Evolutionary conservation across 1,284 basidiomycete species (phyloP), one percentile per base, ranked within the genome.

Genomic region (Papiliotrema fonsecae): DNA sequence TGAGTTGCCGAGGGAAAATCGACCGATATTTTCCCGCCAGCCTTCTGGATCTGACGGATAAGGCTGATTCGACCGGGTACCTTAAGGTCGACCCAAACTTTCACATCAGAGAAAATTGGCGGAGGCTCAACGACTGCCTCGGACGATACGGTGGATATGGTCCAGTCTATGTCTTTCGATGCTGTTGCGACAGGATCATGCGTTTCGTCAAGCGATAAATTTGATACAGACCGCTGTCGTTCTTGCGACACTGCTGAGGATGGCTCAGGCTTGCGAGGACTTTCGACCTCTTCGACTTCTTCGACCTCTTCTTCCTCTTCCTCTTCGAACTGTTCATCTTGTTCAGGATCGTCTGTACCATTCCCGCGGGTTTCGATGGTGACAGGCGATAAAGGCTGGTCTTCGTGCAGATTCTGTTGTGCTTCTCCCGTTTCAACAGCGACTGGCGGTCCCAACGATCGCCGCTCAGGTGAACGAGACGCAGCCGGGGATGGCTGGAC

Each of bases 81-180:
- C 18, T 32, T 31, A 13, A 31, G 40, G 37, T 54, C 52, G 3
- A 54, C 40, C 49, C 49, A 51, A 21, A 54, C 43, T 21, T 49
- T 30, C n/a, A 32, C 21, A 10, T 45, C 52, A 9, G 25, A 22
- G 45, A 54, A 47, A 4, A 54, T n/a, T 1, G 16, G 32, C 9
- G 37, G 36, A 5, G 42, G 25, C 19, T 52, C 42, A 6, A 27
- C 26, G 39, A 38, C 13, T 38, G 30, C 10, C 30, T 32, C n/a
- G n/a, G 30, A 32, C n/a, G n/a, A n/a, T n/a, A n/a, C n/a, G n/a
- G n/a, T 32, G 10, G 30, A n/a, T 32, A 32, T 9, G 30, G 30
- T 10, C 30, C 30, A n/a, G 10, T 32, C 10, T 10, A 10, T 32
- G 30, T 10, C 10, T 32, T n/a, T 32, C 30, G 30, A 32, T 21